These are phyloP conservation scores for Xylaria scruposa DNA, from an alignment of 495 filamentous ascomycete genomes.

Conservation along the genomic window DNA sequence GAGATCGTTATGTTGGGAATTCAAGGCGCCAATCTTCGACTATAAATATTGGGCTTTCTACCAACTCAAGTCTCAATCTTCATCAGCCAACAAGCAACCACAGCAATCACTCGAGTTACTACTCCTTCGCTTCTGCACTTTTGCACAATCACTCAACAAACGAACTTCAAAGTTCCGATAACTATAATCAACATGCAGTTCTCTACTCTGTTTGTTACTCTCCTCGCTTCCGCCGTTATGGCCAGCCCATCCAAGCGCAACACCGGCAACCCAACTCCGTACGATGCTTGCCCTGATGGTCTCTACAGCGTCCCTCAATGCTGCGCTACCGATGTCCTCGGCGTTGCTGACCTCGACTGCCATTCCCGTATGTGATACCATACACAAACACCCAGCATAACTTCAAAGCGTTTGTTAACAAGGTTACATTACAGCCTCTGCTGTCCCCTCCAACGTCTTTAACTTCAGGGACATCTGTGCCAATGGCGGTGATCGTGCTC, in stretches of 20 bases:
- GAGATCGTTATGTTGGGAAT: not conserved
- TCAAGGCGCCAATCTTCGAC: conserved; percentile 13
- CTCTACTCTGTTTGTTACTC: conserved; percentile 44
- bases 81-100: conserved; percentile 22
- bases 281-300: conserved; percentile 32
- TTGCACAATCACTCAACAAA: conserved; percentile 33
- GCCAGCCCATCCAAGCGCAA: conserved; percentile 42
- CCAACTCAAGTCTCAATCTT: conserved; percentile 29
- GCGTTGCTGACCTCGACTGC: conserved; percentile 56
- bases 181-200: conserved; percentile 47
- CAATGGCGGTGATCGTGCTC: conserved; percentile 31
- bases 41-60: conserved; percentile 33
- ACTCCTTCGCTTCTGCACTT: conserved; percentile 32
- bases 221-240: conserved; percentile 42
- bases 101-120: conserved; percentile 29
- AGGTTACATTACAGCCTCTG: conserved; percentile 23
- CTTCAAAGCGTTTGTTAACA: conserved; percentile 21
- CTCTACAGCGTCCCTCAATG: conserved; percentile 43
- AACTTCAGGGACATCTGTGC: conserved; percentile 32
- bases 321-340: conserved; percentile 56
- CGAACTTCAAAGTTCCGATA: conserved; percentile 32
- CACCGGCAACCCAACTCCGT: conserved; percentile 17
- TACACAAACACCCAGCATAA: not conserved
- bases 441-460: conserved; percentile 24
- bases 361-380: conserved; percentile 42